Percentiles rank a stretch among this genome's conserved stretches.
These are phyloP conservation scores for Crithidia acanthocephali DNA, from an alignment of 208 protist genomes.

Conservation along the genomic window DNA sequence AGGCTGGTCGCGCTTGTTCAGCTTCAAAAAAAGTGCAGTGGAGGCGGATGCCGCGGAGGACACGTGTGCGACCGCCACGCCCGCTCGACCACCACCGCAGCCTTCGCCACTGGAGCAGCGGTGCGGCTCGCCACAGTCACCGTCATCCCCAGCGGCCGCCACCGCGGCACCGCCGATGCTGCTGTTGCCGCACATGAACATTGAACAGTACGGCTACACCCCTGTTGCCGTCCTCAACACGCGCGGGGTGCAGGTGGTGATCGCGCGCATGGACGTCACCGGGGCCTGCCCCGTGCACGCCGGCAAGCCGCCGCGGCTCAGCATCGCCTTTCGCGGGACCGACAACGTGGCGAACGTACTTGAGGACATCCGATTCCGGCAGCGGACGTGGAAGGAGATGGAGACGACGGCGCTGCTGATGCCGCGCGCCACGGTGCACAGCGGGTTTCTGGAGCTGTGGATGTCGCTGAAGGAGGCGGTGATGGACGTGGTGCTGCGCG, in stretches of 20 bases:
- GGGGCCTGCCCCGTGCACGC: conserved; percentile 30
- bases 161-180: not conserved
- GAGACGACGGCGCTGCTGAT: conserved; percentile 35
- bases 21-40: not conserved
- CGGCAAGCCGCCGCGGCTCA: conserved; percentile 61
- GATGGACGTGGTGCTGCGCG: conserved; percentile 50
- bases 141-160: not conserved
- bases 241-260: conserved; percentile 71
- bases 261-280: conserved; percentile 54
- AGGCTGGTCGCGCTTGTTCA: not conserved
- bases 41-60: not conserved
- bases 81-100: not conserved
- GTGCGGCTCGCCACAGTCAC: not conserved
- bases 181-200: conserved; percentile 43
- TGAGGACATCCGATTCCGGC: conserved; percentile 67
- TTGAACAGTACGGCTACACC: conserved; percentile 77
- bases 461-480: conserved; percentile 68
- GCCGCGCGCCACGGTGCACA: conserved; percentile 64
- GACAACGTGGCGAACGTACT: conserved; percentile 71
- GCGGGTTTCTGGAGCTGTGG: conserved; percentile 85
- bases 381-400: conserved; percentile 78
- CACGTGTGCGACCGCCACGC: too few relatives aligned
- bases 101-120: not conserved
- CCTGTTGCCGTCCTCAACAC: conserved; percentile 66
- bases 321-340: conserved; percentile 85